Percentiles rank a stretch among this genome's conserved stretches.
These are phyloP conservation scores for Withania somnifera DNA, from an alignment of 305 asterid species.

Conservation along the genomic window DNA sequence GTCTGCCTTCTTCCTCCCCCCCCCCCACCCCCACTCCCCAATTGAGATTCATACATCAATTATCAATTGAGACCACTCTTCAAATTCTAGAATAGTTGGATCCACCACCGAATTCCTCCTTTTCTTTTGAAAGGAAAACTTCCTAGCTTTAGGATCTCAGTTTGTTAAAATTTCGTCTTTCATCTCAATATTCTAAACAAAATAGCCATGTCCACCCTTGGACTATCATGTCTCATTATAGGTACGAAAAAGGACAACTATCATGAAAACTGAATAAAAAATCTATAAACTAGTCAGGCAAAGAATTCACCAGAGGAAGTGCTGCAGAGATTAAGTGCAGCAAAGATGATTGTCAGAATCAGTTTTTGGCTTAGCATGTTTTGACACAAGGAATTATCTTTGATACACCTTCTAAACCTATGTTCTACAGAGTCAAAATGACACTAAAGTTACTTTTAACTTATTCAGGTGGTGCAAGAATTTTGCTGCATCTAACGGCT, in stretches of 20 bases:
- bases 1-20: neutral
- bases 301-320: neutral
- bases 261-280: neutral
- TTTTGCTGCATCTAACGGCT: neutral
- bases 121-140: neutral
- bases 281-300: neutral
- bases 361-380: neutral
- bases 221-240: neutral
- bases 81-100: neutral
- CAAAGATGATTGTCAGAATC: neutral
- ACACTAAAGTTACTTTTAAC: neutral
- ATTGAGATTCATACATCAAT: neutral
- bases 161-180: neutral
- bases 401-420: neutral
- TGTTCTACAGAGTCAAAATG: neutral
- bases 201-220: neutral
- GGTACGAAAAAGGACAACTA: neutral
- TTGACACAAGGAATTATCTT: neutral
- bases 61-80: neutral
- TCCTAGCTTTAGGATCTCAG: neutral
- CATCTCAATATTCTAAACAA: neutral
- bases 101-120: no score
- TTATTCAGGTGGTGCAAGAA: neutral
- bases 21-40: neutral
- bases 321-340: neutral